Conservation (phyloP, 805 yeast genomes). For the Candida nitratophila region DNA sequence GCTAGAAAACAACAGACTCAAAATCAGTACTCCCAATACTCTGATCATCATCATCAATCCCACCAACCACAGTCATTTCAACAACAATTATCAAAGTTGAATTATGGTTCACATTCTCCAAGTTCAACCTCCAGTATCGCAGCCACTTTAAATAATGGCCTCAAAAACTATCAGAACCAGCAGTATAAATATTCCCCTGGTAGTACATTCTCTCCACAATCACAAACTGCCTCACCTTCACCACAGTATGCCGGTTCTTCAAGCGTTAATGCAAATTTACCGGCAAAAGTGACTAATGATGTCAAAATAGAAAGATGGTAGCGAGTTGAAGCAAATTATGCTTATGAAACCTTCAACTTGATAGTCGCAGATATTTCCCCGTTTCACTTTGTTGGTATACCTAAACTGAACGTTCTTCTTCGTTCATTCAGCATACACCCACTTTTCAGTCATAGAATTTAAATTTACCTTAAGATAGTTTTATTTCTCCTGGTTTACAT, state of each 20-base stretch:
- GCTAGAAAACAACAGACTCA: not conserved
- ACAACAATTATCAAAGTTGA: not conserved
- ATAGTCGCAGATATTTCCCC: too few relatives aligned
- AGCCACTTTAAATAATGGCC: not conserved
- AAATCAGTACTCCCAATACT: conserved; percentile 8
- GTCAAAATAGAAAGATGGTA: too few relatives aligned
- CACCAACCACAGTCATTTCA: conserved; percentile 6
- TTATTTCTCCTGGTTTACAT: too few relatives aligned
- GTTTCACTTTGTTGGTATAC: too few relatives aligned
- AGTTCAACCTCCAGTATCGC: not conserved
- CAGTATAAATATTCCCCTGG: not conserved
- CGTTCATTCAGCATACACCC: too few relatives aligned
- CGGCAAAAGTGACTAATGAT: too few relatives aligned
- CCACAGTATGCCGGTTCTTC: not conserved
- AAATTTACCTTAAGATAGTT: too few relatives aligned
- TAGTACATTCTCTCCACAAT: not conserved
- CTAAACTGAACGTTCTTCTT: too few relatives aligned
- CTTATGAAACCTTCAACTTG: too few relatives aligned
- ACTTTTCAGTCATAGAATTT: too few relatives aligned
- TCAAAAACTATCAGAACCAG: not conserved
- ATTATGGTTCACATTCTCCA: not conserved
- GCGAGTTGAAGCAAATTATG: too few relatives aligned
- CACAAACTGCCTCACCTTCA: not conserved
- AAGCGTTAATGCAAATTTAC: too few relatives aligned
- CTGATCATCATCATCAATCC: conserved; percentile 3